These are phyloP conservation scores for Tieghemostelium lacteum DNA, from an alignment of 78 protist species.

Conservation along the genomic window DNA sequence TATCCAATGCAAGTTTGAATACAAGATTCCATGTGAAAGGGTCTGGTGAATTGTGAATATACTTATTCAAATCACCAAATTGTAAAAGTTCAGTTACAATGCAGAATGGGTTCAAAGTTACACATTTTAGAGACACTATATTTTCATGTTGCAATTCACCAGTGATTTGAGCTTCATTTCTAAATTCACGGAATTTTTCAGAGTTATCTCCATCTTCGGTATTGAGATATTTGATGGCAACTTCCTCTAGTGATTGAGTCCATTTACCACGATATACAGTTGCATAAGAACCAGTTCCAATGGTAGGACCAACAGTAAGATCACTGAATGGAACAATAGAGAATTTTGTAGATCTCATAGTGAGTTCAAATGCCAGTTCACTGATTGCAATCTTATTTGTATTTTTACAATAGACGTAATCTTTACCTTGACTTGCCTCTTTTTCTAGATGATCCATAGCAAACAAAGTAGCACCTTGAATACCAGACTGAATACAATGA, in stretches of 20 bases:
- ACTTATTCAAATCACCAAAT: slow-evolving; percentile 58
- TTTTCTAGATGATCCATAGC: slow-evolving; percentile 47
- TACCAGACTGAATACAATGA: slow-evolving; percentile 15
- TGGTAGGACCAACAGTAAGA: slow-evolving; percentile 59
- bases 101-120: slow-evolving; percentile 65
- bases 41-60: slow-evolving; percentile 25
- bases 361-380: slow-evolving; percentile 56
- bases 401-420: slow-evolving; percentile 21
- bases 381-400: slow-evolving; percentile 4
- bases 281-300: slow-evolving; percentile 71
- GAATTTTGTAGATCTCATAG: slow-evolving; percentile 34
- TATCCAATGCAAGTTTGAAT: slow-evolving; percentile 46
- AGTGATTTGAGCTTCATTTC: slow-evolving; percentile 63
- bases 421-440: slow-evolving; percentile 25
- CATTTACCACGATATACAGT: slow-evolving; percentile 72
- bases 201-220: slow-evolving; percentile 24
- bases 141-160: slow-evolving; percentile 76
- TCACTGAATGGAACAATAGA: slow-evolving; percentile 47
- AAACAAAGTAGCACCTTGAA: slow-evolving; percentile 10
- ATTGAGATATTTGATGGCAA: slow-evolving; percentile 57
- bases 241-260: slow-evolving; percentile 55
- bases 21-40: slow-evolving; percentile 47
- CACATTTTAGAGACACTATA: slow-evolving; percentile 50
- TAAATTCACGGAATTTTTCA: slow-evolving; percentile 68
- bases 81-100: slow-evolving; percentile 38